A percentile compares a stretch with the other conserved stretches of the same genome.
phyloP scores from a whole-genome alignment of 371 early-diverging fungal genomes.

The Massospora cicadina region DNA sequence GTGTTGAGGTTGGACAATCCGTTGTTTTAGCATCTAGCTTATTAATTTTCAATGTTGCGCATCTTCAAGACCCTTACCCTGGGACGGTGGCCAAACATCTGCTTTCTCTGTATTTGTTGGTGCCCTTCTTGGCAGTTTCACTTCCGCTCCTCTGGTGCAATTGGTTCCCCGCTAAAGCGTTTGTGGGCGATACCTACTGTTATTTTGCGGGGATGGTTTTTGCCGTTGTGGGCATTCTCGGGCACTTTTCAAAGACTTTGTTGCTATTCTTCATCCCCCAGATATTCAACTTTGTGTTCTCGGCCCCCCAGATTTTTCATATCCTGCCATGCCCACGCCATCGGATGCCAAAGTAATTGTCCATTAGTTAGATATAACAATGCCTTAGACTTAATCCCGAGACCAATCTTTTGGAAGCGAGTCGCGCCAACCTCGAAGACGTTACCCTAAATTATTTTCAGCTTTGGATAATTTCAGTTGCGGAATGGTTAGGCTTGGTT shows the following conservation, averaged over 20 bases:
- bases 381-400: conserved; percentile 11
- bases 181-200: conserved; percentile 96
- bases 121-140: conserved; percentile 82
- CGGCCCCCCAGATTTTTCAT: conserved; percentile 83
- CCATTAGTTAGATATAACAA: conserved; percentile 15
- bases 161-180: conserved; percentile 79
- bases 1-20: conserved; percentile 88
- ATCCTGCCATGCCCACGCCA: conserved; percentile 96
- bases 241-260: conserved; percentile 85
- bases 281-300: conserved; percentile 89
- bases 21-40: conserved; percentile 68
- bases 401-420: neutral
- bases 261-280: conserved; percentile 89
- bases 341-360: conserved; percentile 64
- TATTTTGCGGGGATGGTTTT: conserved; percentile 98
- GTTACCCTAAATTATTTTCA: conserved; percentile 2
- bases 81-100: conserved; percentile 51
- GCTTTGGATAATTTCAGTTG: conserved; percentile 18
- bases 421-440: neutral
- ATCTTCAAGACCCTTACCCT: conserved; percentile 23
- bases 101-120: conserved; percentile 67
- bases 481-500: conserved; percentile 22
- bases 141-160: conserved; percentile 62
- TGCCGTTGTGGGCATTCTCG: conserved; percentile 85
- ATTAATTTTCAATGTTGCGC: conserved; percentile 25